Base-by-base conservation (phyloP, 495 filamentous ascomycete genomes). In the Friedmanniomyces simplex region DNA sequence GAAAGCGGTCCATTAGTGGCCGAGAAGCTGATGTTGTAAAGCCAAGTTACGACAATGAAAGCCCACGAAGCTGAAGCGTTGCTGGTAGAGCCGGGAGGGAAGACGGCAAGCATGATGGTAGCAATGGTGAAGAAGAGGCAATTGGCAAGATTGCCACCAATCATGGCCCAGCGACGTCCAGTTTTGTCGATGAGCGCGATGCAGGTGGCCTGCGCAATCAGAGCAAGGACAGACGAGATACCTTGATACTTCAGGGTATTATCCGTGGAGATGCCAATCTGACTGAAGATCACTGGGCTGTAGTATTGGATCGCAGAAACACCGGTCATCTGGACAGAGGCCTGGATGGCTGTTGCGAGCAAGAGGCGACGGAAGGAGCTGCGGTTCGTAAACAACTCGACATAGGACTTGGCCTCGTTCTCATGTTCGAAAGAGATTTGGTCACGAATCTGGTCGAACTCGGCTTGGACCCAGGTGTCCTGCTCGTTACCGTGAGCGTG, bases 251-350 rank as follows among this genome's bases (percentile, higher is more conserved):
- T 76, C 50, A 88, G 76, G 2, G 85, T 80, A n/a, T 80, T 72
- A 52, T 80, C 74, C 28, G 77, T 75, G 6, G 68, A 66, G 61
- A 88, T 85, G 13, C 85, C 85, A 68, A 87, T 87, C 63, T 86
- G 79, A 12, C 66, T 71, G 67, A 64, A 72, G 60, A 87, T 86
- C 0, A 64, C 73, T n/a, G 83, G 80, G 16, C 77, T 81, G 66
- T 84, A 87, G 65, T 88, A 86, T 72, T 88, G 83, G 63, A 87
- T 86, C 0, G 84, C 84, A 3, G 78, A 81, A 2, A 86, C 83
- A 58, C 84, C 84, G 0, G 84, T 87, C 83, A 87, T 83, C 63
- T 88, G 85, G 16, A 81, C 76, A 1, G 80, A 81, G 5, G 82
- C 83, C 66, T 87, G 85, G 18, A 88, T 67, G 0, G 84, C 72